phyloP scores from a whole-genome alignment of 2,329 filamentous ascomycete genomes.

The Colletotrichum theobromicola region DNA sequence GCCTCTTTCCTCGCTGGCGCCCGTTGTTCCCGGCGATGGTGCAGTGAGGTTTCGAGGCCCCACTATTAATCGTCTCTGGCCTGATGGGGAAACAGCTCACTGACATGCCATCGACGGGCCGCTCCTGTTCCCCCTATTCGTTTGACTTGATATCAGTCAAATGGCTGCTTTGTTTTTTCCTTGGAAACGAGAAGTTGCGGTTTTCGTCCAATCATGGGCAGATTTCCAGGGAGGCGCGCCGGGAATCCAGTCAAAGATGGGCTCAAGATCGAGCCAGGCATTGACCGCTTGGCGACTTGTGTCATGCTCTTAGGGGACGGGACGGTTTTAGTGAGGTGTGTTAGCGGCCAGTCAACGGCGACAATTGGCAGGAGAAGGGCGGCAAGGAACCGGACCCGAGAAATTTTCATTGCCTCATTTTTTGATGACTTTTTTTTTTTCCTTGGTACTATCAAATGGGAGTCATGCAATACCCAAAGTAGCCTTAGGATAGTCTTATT shows the following conservation, averaged over 20 bases:
- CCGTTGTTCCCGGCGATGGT: not conserved
- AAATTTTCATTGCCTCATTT: slow-evolving; percentile 5
- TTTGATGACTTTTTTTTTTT: not conserved
- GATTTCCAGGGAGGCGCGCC: not conserved
- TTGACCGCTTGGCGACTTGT: slow-evolving; percentile 1
- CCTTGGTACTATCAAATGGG: not conserved
- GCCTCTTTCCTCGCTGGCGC: not conserved
- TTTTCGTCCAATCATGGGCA: not conserved
- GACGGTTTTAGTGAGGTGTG: not conserved
- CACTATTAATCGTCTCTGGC: not conserved
- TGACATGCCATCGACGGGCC: not conserved
- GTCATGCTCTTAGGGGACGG: not conserved
- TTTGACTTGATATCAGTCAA: not conserved
- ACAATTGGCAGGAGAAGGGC: not conserved
- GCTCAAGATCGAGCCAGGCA: slow-evolving; percentile 2
- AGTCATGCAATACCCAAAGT: not conserved
- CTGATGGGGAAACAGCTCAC: slow-evolving; percentile 14
- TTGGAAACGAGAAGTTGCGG: accelerated
- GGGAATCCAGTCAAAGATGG: not conserved
- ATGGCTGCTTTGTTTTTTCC: not conserved
- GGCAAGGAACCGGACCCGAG: not conserved
- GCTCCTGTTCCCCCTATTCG: not conserved
- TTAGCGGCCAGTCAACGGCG: not conserved
- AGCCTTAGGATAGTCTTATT: not conserved
- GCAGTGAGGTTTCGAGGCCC: not conserved